A percentile compares a stretch with the other conserved stretches of the same genome.
Conservation (phyloP, 2,329 filamentous ascomycete species). For the Colletotrichum sp. region DNA sequence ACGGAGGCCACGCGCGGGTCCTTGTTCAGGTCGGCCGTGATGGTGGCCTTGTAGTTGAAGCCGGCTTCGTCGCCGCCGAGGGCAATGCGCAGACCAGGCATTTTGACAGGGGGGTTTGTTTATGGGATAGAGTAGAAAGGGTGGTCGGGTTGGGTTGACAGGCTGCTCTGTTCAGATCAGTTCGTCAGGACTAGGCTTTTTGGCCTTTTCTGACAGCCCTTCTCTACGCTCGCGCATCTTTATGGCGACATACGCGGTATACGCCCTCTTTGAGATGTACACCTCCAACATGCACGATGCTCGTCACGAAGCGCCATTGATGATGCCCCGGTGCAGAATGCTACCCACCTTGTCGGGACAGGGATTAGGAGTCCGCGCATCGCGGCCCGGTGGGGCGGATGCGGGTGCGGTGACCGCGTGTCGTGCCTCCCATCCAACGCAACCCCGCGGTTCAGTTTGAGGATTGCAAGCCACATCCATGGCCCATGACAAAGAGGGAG, state of each 20-base stretch:
- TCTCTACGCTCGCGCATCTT: neutral
- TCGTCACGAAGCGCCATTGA: neutral
- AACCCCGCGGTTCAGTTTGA: neutral
- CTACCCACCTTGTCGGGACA: neutral
- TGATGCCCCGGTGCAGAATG: neutral
- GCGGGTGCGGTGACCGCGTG: neutral
- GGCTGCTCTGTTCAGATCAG: neutral
- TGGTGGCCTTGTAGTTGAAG: constrained; percentile 76
- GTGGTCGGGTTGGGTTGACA: neutral
- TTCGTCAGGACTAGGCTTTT: neutral
- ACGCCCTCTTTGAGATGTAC: neutral
- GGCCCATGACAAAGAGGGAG: neutral
- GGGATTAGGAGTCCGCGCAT: neutral
- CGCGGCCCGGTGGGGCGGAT: neutral
- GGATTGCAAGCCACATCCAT: neutral
- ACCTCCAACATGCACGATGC: neutral
- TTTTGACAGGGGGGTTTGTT: neutral
- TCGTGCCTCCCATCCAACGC: neutral
- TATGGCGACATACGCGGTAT: neutral
- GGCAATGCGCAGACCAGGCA: constrained; percentile 12
- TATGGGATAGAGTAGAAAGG: neutral
- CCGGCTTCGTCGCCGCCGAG: constrained; percentile 63
- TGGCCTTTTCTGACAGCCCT: neutral
- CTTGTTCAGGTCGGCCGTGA: constrained; percentile 73
- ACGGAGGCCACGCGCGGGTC: constrained; percentile 71